Conservation (phyloP, 2,329 filamentous ascomycete genomes). For the Proliferodiscus dingleyae region DNA sequence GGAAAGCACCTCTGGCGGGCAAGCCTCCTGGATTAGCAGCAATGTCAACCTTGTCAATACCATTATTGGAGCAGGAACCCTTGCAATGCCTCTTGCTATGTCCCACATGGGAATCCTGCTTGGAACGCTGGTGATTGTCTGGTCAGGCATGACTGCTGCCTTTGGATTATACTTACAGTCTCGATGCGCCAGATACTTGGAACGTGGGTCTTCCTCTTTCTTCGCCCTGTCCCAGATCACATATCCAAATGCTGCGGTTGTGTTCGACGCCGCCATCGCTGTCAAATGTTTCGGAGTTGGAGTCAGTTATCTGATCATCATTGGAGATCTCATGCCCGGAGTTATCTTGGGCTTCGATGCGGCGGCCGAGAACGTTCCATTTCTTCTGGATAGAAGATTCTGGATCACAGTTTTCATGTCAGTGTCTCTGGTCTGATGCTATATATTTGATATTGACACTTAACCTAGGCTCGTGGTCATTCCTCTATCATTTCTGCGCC, state of each 20-base stretch:
- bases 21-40: conserved; percentile 85
- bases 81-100: conserved; percentile 78
- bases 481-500: conserved; percentile 83
- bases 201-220: conserved; percentile 83
- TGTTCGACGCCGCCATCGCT: conserved; percentile 94
- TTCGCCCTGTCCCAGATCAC: conserved; percentile 96
- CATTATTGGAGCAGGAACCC: conserved; percentile 88
- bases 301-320: conserved; percentile 97
- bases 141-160: conserved; percentile 82
- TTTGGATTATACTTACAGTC: conserved; percentile 95
- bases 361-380: conserved; percentile 58
- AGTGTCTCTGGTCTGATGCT: conserved; percentile 25
- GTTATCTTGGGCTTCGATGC: conserved; percentile 78
- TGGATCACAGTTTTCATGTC: conserved; percentile 98
- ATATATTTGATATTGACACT: conserved; percentile 12
- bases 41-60: conserved; percentile 96
- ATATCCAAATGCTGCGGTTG: conserved; percentile 89
- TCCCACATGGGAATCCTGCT: conserved; percentile 92
- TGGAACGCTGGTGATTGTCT: conserved; percentile 78
- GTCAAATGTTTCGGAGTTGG: conserved; percentile 98
- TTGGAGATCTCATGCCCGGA: conserved; percentile 95
- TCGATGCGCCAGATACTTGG: conserved; percentile 86
- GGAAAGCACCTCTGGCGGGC: conserved; percentile 61
- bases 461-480: conserved; percentile 74
- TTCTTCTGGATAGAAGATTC: conserved; percentile 84